phyloP scores from a whole-genome alignment of 257 asterid genomes.

The Lavandula angustifolia region DNA sequence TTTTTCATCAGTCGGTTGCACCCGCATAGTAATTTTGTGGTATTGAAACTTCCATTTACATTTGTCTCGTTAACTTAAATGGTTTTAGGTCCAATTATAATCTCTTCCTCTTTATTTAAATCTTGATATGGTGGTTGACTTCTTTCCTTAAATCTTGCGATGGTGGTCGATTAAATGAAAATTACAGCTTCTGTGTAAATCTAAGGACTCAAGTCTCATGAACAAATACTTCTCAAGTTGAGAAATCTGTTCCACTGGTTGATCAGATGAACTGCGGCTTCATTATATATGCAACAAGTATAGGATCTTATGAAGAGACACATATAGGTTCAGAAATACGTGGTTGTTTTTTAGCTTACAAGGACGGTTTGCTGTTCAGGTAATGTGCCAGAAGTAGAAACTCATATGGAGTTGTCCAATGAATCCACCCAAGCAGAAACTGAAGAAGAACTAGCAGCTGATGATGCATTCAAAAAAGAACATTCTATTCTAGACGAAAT shows the following conservation, averaged over 20 bases:
- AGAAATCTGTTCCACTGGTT: constrained; percentile 14
- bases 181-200: constrained; percentile 25
- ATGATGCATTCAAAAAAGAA: constrained; percentile 39
- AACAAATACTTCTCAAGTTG: constrained; percentile 17
- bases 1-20: not conserved
- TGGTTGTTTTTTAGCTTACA: constrained; percentile 17
- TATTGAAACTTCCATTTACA: constrained; percentile 4
- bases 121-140: not conserved
- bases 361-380: constrained; percentile 40
- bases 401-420: constrained; percentile 40
- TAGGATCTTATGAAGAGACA: constrained; percentile 13
- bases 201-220: not conserved
- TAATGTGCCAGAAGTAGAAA: constrained; percentile 38
- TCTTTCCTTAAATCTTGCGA: not conserved
- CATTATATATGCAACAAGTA: constrained; percentile 17
- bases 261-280: constrained; percentile 23
- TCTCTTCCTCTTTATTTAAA: constrained; percentile 7
- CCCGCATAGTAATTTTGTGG: constrained; percentile 6
- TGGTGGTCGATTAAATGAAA: constrained; percentile 19
- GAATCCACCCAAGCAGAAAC: constrained; percentile 49
- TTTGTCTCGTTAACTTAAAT: constrained; percentile 19
- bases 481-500: constrained; percentile 74
- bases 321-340: constrained; percentile 18
- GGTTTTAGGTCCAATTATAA: constrained; percentile 5
- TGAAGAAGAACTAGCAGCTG: constrained; percentile 43